phyloP scores from a whole-genome alignment of 2,329 filamentous ascomycete genomes.

The Fusarium succisae region DNA sequence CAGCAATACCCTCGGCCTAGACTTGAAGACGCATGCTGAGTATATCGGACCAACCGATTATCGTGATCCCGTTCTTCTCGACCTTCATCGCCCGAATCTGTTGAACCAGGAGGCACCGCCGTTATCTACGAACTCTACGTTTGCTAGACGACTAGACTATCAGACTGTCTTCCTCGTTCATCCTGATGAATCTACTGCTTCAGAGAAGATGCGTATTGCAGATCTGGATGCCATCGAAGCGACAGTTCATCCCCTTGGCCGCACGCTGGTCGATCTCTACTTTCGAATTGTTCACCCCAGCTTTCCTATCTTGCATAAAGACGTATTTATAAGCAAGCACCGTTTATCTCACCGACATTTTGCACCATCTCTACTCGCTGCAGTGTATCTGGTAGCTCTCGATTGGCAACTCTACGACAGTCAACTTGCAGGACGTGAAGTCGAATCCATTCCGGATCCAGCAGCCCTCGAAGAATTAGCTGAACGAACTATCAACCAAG shows the following conservation, averaged over 20 bases:
- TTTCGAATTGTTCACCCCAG: constrained; percentile 69
- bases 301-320: constrained; percentile 68
- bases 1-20: constrained; percentile 61
- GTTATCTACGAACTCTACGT: constrained; percentile 22
- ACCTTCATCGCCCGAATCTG: constrained; percentile 63
- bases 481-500: constrained; percentile 56
- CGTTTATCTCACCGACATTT: constrained; percentile 65
- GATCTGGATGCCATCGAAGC: constrained; percentile 65
- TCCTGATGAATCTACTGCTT: constrained; percentile 48
- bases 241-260: constrained; percentile 70
- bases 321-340: constrained; percentile 70
- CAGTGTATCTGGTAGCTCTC: constrained; percentile 69
- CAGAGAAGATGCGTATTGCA: constrained; percentile 52
- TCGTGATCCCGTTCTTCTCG: constrained; percentile 65
- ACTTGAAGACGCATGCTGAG: constrained; percentile 67
- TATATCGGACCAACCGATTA: constrained; percentile 69
- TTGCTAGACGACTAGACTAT: constrained; percentile 48
- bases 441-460: constrained; percentile 44
- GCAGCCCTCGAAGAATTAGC: constrained; percentile 51
- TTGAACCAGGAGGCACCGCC: constrained; percentile 19
- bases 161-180: constrained; percentile 50
- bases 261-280: constrained; percentile 72
- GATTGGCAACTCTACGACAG: constrained; percentile 70
- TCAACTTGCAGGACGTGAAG: constrained; percentile 52
- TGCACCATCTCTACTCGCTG: constrained; percentile 66